These are phyloP conservation scores for Clarireedia monteithiana DNA, from an alignment of 2,329 filamentous ascomycete genomes.

Conservation along the genomic window DNA sequence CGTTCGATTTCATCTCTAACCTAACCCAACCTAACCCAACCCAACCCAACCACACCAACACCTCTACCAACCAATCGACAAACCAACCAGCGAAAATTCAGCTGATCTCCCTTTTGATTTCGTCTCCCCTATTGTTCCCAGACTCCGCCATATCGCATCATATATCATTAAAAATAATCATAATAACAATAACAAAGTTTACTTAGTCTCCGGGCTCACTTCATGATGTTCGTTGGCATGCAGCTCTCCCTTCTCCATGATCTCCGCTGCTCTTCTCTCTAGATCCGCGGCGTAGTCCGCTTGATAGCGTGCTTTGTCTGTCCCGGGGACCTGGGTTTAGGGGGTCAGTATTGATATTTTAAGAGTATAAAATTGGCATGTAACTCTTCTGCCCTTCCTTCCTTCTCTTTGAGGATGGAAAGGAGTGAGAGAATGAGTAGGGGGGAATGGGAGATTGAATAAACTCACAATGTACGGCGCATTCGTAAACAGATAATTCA, in stretches of 20 bases:
- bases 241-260: conserved; percentile 40
- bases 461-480: conserved; percentile 47
- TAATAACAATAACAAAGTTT: not conserved
- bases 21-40: no score
- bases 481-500: conserved; percentile 32
- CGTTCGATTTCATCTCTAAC: no score
- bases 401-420: no score
- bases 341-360: not conserved
- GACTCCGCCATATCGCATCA: no score
- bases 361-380: not conserved
- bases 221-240: not conserved
- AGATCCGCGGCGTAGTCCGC: conserved; percentile 42
- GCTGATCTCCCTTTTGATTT: no score
- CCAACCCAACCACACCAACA: no score
- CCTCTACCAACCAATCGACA: no score
- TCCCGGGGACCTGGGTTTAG: conserved; percentile 38
- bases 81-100: no score
- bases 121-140: no score
- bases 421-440: no score
- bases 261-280: conserved; percentile 49
- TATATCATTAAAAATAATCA: not conserved
- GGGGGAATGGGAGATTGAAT: not conserved
- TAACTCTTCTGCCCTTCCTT: no score
- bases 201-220: not conserved
- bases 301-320: conserved; percentile 44